Percentiles rank a stretch among this genome's conserved stretches.
These are phyloP conservation scores for Calonectria pseudoreteaudii DNA, from an alignment of 2,329 filamentous ascomycete genomes.

Conservation along the genomic window DNA sequence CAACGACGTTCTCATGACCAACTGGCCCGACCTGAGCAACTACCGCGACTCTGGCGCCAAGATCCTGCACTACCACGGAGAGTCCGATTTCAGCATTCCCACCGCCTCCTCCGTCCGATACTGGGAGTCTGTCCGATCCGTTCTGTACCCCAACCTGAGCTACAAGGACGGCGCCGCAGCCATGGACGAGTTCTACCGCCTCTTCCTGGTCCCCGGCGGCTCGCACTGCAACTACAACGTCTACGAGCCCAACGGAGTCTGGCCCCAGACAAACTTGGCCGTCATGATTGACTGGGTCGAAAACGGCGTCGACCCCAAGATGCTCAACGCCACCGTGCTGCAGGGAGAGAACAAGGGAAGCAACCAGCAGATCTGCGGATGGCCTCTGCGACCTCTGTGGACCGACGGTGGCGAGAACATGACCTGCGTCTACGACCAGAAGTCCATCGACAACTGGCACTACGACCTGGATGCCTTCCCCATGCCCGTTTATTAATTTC, in stretches of 20 bases:
- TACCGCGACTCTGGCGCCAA: constrained; percentile 12
- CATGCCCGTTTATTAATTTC: not conserved
- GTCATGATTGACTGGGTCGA: constrained; percentile 11
- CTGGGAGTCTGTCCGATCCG: constrained; percentile 9
- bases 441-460: not conserved
- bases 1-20: constrained; percentile 7
- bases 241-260: constrained; percentile 10
- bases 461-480: not conserved
- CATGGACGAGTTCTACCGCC: constrained; percentile 10
- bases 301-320: not conserved
- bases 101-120: not conserved
- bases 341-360: not conserved
- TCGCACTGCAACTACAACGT: constrained; percentile 4
- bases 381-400: not conserved
- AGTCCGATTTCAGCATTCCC: constrained; percentile 4
- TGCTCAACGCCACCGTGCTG: not conserved
- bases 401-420: not conserved
- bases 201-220: constrained; percentile 2
- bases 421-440: not conserved
- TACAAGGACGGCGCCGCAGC: constrained; percentile 10
- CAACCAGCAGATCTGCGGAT: not conserved
- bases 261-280: constrained; percentile 3
- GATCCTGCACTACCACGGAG: constrained; percentile 10
- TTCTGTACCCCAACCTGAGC: constrained; percentile 9
- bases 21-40: constrained; percentile 11